phyloP scores from a whole-genome alignment of 2,329 filamentous ascomycete species.

The Trichoderma guizhouense region DNA sequence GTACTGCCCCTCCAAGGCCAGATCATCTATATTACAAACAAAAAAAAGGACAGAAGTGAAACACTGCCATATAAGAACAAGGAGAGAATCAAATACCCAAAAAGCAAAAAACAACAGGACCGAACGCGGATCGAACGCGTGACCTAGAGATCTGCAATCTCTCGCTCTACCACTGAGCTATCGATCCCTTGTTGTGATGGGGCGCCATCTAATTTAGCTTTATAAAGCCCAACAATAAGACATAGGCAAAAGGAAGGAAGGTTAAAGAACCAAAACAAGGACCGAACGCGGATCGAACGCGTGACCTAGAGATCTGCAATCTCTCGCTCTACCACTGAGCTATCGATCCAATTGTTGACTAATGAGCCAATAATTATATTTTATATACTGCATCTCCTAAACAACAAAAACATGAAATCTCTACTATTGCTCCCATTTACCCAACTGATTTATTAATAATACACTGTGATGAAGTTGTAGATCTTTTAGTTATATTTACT shows the following conservation, averaged over 20 bases:
- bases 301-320: constrained; percentile 14
- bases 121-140: constrained; percentile 9
- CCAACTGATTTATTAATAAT: no score
- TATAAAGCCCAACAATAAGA: no score
- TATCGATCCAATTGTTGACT: background rate
- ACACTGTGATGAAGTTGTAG: no score
- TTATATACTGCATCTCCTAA: no score
- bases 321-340: constrained; percentile 15
- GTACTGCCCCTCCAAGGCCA: background rate
- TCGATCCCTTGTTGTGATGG: background rate
- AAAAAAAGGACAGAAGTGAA: no score
- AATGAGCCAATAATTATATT: no score
- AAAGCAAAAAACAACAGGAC: background rate
- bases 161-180: constrained; percentile 15
- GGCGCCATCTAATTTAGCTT: no score
- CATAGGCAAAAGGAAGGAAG: no score
- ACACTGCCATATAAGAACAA: no score
- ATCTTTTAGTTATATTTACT: no score
- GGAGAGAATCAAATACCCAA: background rate
- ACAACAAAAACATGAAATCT: no score
- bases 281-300: constrained; percentile 10
- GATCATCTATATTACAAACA: background rate
- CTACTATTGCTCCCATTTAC: no score
- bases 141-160: constrained; percentile 15
- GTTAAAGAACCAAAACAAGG: background rate